These are phyloP conservation scores for Astrephomene gubernaculifera DNA, from an alignment of 139 green algal species.

Conservation along the genomic window DNA sequence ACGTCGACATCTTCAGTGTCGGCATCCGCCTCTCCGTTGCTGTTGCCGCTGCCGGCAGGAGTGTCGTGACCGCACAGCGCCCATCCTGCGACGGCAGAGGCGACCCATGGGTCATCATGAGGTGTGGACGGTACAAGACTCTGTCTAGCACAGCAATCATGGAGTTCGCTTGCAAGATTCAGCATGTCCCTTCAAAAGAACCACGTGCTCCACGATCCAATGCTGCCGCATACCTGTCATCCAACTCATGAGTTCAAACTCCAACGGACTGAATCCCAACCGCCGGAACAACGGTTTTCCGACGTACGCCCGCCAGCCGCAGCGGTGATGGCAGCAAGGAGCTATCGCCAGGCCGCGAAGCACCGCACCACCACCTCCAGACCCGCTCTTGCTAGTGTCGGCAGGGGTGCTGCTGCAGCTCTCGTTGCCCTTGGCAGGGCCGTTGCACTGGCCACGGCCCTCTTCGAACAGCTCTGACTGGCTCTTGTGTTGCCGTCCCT, in stretches of 20 bases:
- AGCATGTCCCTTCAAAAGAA: no score
- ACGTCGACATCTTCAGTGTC: background rate
- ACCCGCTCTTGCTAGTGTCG: background rate
- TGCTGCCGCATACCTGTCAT: slow-evolving; percentile 69
- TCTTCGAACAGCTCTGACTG: background rate
- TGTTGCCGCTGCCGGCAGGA: slow-evolving; percentile 36
- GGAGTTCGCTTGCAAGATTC: background rate
- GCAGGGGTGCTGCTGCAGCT: background rate
- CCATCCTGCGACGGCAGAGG: no score
- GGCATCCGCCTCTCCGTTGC: slow-evolving; percentile 2
- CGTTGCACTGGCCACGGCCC: no score
- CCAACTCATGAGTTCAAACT: slow-evolving; percentile 85
- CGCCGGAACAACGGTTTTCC: slow-evolving; percentile 62
- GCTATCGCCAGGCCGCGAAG: slow-evolving; percentile 57
- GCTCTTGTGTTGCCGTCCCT: background rate
- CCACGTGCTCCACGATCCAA: no score
- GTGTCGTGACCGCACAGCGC: slow-evolving; percentile 79
- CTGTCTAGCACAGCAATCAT: background rate
- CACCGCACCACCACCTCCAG: background rate
- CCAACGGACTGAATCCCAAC: slow-evolving; percentile 67
- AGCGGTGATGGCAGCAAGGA: slow-evolving; percentile 91
- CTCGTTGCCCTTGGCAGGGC: no score
- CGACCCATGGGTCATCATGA: no score
- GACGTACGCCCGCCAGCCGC: slow-evolving; percentile 81
- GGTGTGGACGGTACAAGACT: no score